These are phyloP conservation scores for Casaregolazyma lundiana DNA, from an alignment of 1,139 yeast genomes.

Conservation along the genomic window DNA sequence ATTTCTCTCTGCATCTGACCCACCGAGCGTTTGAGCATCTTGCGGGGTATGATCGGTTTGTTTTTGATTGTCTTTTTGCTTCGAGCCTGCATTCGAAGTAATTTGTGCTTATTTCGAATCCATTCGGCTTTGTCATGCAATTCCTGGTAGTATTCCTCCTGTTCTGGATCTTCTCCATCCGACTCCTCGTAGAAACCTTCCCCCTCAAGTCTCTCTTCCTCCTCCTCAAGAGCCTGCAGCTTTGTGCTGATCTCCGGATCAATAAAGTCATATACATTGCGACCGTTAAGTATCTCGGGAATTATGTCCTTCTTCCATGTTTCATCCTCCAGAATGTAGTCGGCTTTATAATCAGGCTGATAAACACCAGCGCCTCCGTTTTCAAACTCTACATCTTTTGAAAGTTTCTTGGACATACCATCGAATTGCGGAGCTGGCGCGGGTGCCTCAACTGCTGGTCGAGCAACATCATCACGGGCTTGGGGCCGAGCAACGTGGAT, in stretches of 20 bases:
- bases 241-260: slow-evolving; percentile 94
- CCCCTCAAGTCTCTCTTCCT: slow-evolving; percentile 85
- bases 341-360: slow-evolving; percentile 88
- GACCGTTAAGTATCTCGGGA: slow-evolving; percentile 96
- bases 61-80: slow-evolving; percentile 83
- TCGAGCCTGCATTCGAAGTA: slow-evolving; percentile 85
- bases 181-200: slow-evolving; percentile 97
- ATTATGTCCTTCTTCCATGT: slow-evolving; percentile 96
- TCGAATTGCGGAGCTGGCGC: slow-evolving; percentile 5
- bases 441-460: slow-evolving; percentile 48
- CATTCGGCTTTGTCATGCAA: slow-evolving; percentile 84
- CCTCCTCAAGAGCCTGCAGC: slow-evolving; percentile 91
- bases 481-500: slow-evolving; percentile 92
- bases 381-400: slow-evolving; percentile 85
- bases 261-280: slow-evolving; percentile 93
- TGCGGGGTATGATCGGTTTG: slow-evolving; percentile 90
- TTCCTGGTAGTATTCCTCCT: slow-evolving; percentile 60
- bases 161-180: slow-evolving; percentile 55
- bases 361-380: slow-evolving; percentile 99
- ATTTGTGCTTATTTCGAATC: slow-evolving; percentile 93
- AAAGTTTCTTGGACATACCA: slow-evolving; percentile 38
- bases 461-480: slow-evolving; percentile 73
- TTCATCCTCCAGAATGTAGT: slow-evolving; percentile 86
- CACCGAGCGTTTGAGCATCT: slow-evolving; percentile 70
- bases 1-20: slow-evolving; percentile 82